These are phyloP conservation scores for Cantharellus cinnabarinus DNA, from an alignment of 768 basidiomycete genomes.

Conservation along the genomic window DNA sequence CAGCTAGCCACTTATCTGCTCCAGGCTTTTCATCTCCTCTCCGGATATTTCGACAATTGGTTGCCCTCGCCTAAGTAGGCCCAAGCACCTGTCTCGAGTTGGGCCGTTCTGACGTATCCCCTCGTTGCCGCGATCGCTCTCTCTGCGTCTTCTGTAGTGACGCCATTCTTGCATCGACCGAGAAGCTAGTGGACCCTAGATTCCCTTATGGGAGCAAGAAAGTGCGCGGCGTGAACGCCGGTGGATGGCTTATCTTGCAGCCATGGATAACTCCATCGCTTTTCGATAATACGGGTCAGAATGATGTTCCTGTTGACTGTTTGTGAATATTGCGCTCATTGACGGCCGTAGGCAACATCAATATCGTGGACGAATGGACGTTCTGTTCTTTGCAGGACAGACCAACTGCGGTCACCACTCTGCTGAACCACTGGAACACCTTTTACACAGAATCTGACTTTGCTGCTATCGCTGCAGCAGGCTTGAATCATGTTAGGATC, in stretches of 20 bases:
- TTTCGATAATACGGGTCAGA: slow-evolving; percentile 10
- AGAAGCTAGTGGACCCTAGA: neutral
- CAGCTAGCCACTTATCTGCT: no score
- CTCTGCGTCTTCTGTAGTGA: no score
- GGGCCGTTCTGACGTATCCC: no score
- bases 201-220: slow-evolving; percentile 1
- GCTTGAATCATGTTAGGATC: neutral
- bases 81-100: no score
- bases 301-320: neutral
- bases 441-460: slow-evolving; percentile 64
- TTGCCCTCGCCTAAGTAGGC: no score
- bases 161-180: no score
- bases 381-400: neutral
- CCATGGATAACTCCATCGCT: neutral
- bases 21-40: no score
- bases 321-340: neutral
- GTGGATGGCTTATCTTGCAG: slow-evolving; percentile 1
- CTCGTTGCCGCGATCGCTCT: no score
- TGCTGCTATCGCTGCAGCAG: slow-evolving; percentile 9
- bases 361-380: neutral
- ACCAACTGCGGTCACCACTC: neutral
- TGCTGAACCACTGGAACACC: slow-evolving; percentile 37
- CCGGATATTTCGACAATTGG: no score
- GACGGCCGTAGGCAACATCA: neutral
- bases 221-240: slow-evolving; percentile 1